Evolutionary conservation across 2,329 filamentous ascomycete species (phyloP).

Genomic region (Akanthomyces dipterigenus): DNA sequence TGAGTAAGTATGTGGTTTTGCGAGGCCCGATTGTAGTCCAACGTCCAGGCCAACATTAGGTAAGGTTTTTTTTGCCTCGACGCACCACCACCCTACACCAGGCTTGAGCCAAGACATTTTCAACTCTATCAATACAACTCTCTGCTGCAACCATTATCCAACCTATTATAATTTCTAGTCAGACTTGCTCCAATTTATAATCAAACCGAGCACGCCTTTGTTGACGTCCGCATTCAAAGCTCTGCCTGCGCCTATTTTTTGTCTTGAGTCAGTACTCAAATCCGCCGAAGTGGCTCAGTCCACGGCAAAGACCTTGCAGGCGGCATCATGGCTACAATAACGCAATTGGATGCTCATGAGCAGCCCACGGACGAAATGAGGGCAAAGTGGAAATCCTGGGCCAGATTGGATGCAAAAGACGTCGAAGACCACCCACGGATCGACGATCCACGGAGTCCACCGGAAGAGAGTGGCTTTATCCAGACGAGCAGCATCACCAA

Average conservation of each 20-base stretch:
- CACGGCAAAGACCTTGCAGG: too few species aligned
- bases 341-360: constrained; percentile 65
- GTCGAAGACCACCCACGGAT: constrained; percentile 50
- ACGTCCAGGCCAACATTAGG: neutral
- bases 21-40: neutral
- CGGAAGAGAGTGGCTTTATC: constrained; percentile 38
- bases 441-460: constrained; percentile 41
- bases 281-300: too few species aligned
- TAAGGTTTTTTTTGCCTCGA: neutral
- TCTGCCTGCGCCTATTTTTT: too few species aligned
- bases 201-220: too few species aligned
- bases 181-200: too few species aligned
- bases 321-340: constrained; percentile 18
- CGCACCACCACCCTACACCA: neutral
- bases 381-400: constrained; percentile 67
- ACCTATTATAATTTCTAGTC: neutral
- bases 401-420: constrained; percentile 48
- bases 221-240: too few species aligned
- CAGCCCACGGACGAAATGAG: constrained; percentile 66
- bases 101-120: neutral
- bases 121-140: neutral
- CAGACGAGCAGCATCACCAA: constrained; percentile 36
- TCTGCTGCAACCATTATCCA: neutral
- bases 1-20: neutral
- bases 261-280: too few species aligned